Conservation (phyloP, 805 yeast species). For the Wickerhamiella kurtzmanii region DNA sequence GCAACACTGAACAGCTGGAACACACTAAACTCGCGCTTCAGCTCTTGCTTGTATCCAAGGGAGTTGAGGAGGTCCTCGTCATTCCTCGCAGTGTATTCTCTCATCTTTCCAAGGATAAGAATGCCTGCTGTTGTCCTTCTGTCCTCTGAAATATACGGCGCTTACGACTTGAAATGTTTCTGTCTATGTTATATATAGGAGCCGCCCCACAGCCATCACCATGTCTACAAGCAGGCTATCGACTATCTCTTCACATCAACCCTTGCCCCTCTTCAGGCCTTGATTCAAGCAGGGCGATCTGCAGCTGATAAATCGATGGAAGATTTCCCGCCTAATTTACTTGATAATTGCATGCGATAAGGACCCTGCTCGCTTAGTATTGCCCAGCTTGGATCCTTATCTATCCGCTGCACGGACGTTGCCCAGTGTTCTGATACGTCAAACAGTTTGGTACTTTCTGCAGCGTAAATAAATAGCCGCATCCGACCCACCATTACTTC, state of each 20-base stretch:
- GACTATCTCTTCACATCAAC: too few relatives aligned
- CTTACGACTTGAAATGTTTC: neutral
- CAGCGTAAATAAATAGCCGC: too few relatives aligned
- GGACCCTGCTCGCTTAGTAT: neutral
- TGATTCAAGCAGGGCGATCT: neutral
- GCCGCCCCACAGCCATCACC: too few relatives aligned
- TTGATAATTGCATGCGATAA: too few relatives aligned
- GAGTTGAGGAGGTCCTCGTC: conserved; percentile 29
- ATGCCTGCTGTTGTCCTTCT: too few relatives aligned
- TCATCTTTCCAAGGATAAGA: neutral
- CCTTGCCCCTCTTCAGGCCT: neutral
- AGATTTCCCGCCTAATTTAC: too few relatives aligned
- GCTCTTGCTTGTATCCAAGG: conserved; percentile 60
- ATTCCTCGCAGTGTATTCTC: neutral
- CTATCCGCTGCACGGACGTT: too few relatives aligned
- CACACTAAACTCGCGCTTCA: conserved; percentile 45
- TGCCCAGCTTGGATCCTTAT: neutral
- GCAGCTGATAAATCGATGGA: neutral
- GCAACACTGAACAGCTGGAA: conserved; percentile 60
- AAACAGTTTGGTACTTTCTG: too few relatives aligned
- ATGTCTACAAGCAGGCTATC: too few relatives aligned
- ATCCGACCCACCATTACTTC: too few relatives aligned
- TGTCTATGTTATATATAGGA: neutral
- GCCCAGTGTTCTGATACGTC: too few relatives aligned
- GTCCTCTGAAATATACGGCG: neutral